phyloP scores from a whole-genome alignment of 805 yeast species.

The Candida hispaniensis region DNA sequence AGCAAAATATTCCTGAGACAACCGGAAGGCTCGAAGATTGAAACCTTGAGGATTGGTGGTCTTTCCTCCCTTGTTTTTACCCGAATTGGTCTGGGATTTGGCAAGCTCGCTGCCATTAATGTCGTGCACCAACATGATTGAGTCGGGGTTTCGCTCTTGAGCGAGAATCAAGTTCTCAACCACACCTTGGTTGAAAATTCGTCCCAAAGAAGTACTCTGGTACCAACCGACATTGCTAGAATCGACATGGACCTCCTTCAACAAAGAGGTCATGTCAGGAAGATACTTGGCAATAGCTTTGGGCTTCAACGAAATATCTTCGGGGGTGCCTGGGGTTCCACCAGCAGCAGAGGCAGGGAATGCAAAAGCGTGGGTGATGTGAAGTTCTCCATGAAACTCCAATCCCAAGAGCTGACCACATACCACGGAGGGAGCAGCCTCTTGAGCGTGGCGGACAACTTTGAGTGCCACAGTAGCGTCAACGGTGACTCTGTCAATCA shows the following conservation, averaged over 20 bases:
- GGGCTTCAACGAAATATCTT: conserved; percentile 49
- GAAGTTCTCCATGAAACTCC: conserved; percentile 43
- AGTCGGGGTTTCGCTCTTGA: conserved; percentile 45
- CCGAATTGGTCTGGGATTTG: conserved; percentile 2
- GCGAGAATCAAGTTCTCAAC: conserved; percentile 59
- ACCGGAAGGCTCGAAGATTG: conserved; percentile 56
- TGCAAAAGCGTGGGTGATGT: conserved; percentile 51
- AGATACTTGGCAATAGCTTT: conserved; percentile 58
- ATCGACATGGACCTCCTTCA: conserved; percentile 54
- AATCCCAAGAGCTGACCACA: conserved; percentile 70
- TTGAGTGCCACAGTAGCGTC: conserved; percentile 36
- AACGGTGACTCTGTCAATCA: too few relatives aligned
- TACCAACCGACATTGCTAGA: conserved; percentile 74
- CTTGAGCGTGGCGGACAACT: conserved; percentile 57
- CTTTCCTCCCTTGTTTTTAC: conserved; percentile 25
- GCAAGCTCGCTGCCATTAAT: conserved; percentile 28
- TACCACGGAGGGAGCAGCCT: conserved; percentile 47
- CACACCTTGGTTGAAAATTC: conserved; percentile 49
- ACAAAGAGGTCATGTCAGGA: conserved; percentile 50
- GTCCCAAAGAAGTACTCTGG: conserved; percentile 58
- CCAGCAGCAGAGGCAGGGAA: conserved; percentile 39
- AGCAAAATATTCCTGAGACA: conserved; percentile 50
- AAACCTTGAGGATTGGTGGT: conserved; percentile 49
- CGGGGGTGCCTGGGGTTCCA: conserved; percentile 38
- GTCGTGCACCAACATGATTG: conserved; percentile 53